phyloP scores from a whole-genome alignment of 2,329 filamentous ascomycete genomes.

The Colletotrichum salicis region DNA sequence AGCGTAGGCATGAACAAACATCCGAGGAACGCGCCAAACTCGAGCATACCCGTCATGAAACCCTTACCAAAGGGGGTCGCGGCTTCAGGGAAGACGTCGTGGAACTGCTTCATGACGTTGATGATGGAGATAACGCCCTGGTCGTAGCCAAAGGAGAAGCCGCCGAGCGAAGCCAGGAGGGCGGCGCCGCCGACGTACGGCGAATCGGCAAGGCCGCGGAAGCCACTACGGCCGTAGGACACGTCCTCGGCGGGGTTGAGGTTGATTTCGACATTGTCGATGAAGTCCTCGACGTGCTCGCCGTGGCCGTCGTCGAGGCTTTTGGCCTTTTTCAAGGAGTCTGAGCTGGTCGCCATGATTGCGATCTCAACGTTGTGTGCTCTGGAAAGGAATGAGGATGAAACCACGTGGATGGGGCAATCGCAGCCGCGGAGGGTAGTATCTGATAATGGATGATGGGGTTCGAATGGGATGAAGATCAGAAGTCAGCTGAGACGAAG shows the following conservation, averaged over 20 bases:
- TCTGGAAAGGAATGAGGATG: neutral
- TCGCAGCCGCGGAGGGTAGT: constrained; percentile 1
- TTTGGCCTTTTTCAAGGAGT: constrained; percentile 24
- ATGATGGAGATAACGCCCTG: constrained; percentile 53
- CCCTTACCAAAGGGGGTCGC: constrained; percentile 36
- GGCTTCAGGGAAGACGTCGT: constrained; percentile 48
- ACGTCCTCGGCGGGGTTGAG: constrained; percentile 28
- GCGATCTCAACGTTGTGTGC: neutral
- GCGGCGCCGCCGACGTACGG: constrained; percentile 41
- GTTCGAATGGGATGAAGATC: constrained; percentile 15
- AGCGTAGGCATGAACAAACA: constrained; percentile 49
- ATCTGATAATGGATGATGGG: neutral
- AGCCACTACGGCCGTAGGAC: constrained; percentile 29
- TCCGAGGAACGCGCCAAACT: constrained; percentile 52
- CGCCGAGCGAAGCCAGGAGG: constrained; percentile 53
- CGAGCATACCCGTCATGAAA: constrained; percentile 55
- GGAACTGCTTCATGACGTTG: constrained; percentile 57
- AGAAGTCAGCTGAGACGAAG: constrained; percentile 5
- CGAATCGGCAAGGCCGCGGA: constrained; percentile 30
- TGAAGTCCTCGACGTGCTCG: constrained; percentile 29
- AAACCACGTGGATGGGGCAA: neutral
- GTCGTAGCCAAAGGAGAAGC: constrained; percentile 47
- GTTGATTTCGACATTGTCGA: constrained; percentile 25
- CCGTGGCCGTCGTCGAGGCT: constrained; percentile 17
- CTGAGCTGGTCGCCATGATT: constrained; percentile 15